These are phyloP conservation scores for Hyaloscypha finlandica DNA, from an alignment of 495 filamentous ascomycete genomes.

Conservation along the genomic window DNA sequence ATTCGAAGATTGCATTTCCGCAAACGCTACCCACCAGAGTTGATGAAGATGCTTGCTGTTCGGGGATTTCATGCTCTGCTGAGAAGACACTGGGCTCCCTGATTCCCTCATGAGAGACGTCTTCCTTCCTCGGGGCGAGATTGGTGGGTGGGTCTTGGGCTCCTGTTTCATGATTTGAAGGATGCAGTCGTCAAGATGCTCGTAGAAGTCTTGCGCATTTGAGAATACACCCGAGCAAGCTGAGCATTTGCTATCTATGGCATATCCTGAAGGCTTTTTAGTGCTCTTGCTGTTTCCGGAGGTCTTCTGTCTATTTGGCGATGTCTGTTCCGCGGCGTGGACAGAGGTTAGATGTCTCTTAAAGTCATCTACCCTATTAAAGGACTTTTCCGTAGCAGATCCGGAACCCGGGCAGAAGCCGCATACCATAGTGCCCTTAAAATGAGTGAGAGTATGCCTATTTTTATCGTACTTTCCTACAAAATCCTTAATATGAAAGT, in stretches of 20 bases:
- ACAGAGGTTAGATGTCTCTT: constrained; percentile 95
- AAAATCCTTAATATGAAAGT: constrained; percentile 95
- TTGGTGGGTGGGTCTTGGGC: too few species aligned
- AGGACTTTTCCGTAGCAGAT: constrained; percentile 92
- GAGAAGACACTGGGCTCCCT: too few species aligned
- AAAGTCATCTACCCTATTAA: constrained; percentile 98
- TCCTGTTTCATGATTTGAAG: constrained; percentile 96
- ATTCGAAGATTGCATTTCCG: too few species aligned
- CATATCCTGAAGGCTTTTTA: constrained; percentile 63
- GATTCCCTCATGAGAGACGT: too few species aligned
- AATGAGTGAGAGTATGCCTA: constrained; percentile 95
- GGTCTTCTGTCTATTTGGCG: constrained; percentile 84
- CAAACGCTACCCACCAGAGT: too few species aligned
- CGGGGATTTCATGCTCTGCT: too few species aligned
- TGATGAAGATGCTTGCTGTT: too few species aligned
- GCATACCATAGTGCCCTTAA: constrained; percentile 99
- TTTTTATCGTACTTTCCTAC: constrained; percentile 99
- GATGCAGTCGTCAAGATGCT: constrained; percentile 98
- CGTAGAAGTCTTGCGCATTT: constrained; percentile 97
- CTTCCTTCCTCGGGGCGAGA: too few species aligned
- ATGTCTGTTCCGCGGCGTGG: constrained; percentile 92
- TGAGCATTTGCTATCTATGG: constrained; percentile 87
- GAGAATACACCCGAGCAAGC: constrained; percentile 90
- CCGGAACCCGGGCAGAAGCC: constrained; percentile 95
- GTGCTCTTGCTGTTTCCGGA: constrained; percentile 37